These are phyloP conservation scores for Canariomyces notabilis DNA, from an alignment of 2,329 filamentous ascomycete genomes.

Conservation along the genomic window DNA sequence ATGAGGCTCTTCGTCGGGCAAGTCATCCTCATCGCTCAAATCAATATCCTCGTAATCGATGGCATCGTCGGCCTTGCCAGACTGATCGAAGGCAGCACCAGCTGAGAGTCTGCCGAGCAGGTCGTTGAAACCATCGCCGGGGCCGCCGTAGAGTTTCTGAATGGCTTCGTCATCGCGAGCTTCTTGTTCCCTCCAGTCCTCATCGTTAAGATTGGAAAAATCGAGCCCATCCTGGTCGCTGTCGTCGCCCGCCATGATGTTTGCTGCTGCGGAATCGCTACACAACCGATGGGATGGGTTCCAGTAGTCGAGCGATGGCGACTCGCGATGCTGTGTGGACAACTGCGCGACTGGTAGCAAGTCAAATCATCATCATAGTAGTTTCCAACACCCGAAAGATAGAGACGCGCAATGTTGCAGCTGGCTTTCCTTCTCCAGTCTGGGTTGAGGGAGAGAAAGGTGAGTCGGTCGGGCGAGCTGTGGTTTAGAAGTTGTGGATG, in stretches of 20 bases:
- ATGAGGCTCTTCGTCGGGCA: conserved; percentile 70
- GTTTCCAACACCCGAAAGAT: not conserved
- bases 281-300: not conserved
- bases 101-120: conserved; percentile 33
- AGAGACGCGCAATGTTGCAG: not conserved
- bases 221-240: conserved; percentile 14
- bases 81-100: conserved; percentile 50
- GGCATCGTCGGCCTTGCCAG: conserved; percentile 86
- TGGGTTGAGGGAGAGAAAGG: not conserved
- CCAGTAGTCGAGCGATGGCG: conserved; percentile 7
- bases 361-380: conserved; percentile 22
- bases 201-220: conserved; percentile 17
- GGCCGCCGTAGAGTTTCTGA: conserved; percentile 13
- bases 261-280: not conserved
- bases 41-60: conserved; percentile 88
- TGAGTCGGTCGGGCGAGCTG: not conserved
- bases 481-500: not conserved
- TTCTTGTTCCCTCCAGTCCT: conserved; percentile 24
- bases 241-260: conserved; percentile 20
- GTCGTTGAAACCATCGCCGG: conserved; percentile 41
- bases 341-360: conserved; percentile 14
- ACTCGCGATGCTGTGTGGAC: conserved; percentile 17
- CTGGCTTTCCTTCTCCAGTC: not conserved
- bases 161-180: conserved; percentile 23
- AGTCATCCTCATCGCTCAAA: conserved; percentile 78